These are phyloP conservation scores for Medicago arabica DNA, from an alignment of 306 rosid genomes.

Conservation along the genomic window DNA sequence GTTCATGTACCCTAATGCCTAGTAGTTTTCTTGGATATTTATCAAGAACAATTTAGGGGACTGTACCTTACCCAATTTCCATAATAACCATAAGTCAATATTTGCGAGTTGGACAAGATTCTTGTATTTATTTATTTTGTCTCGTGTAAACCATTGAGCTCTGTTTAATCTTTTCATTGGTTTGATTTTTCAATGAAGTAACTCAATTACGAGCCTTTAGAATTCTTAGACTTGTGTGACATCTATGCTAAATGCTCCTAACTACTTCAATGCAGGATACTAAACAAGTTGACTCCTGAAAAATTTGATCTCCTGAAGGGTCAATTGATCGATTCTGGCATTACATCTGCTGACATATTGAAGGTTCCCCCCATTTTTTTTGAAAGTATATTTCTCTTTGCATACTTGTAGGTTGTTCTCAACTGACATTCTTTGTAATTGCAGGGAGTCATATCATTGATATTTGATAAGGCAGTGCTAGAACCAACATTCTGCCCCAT, in stretches of 20 bases:
- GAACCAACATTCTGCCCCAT: slow-evolving; percentile 99
- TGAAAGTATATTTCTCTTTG: neutral
- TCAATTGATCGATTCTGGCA: slow-evolving; percentile 90
- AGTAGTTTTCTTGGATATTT: neutral
- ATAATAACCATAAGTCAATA: neutral
- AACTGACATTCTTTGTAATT: slow-evolving; percentile 45
- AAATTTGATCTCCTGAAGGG: slow-evolving; percentile 97
- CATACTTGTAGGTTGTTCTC: slow-evolving; percentile 22
- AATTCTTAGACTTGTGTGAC: slow-evolving; percentile 18
- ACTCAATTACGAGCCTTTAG: slow-evolving; percentile 1
- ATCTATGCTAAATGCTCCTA: slow-evolving; percentile 25
- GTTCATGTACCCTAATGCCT: neutral
- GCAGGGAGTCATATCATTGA: slow-evolving; percentile 89
- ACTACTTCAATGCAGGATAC: slow-evolving; percentile 65
- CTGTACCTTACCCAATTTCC: slow-evolving; percentile 2
- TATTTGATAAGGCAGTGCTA: slow-evolving; percentile 96
- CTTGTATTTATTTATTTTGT: neutral
- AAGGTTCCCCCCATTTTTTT: slow-evolving; percentile 52
- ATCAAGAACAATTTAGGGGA: slow-evolving; percentile 25
- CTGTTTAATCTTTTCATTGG: neutral
- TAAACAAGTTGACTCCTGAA: slow-evolving; percentile 97
- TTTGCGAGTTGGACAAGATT: neutral
- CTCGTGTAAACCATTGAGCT: slow-evolving; percentile 11
- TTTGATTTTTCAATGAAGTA: slow-evolving; percentile 2
- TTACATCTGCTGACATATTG: slow-evolving; percentile 93